Percentiles rank a stretch among this genome's conserved stretches.
Conservation (phyloP, 805 yeast genomes). For the Lipomyces japonicus region DNA sequence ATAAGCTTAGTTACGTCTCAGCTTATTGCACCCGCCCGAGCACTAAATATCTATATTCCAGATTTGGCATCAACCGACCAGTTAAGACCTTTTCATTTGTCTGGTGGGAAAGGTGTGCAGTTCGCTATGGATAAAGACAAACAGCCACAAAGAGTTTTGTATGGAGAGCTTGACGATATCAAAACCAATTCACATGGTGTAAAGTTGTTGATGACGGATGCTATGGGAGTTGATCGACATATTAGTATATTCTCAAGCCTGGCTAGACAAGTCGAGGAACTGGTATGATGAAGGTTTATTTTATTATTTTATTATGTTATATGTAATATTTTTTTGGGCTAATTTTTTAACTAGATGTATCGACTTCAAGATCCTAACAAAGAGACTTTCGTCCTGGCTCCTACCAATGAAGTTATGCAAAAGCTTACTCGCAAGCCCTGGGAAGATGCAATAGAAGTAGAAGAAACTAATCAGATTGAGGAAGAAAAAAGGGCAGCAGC, state of each 20-base stretch:
- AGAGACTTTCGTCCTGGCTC: slow-evolving; percentile 62
- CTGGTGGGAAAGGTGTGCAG: background rate
- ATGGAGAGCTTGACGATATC: slow-evolving; percentile 22
- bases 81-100: background rate
- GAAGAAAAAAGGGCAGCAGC: slow-evolving; percentile 49
- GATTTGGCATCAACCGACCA: background rate
- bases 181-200: slow-evolving; percentile 19
- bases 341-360: slow-evolving; percentile 18
- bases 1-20: too few relatives aligned
- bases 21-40: too few relatives aligned
- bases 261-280: slow-evolving; percentile 56
- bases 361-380: slow-evolving; percentile 47
- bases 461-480: slow-evolving; percentile 37
- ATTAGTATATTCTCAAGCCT: slow-evolving; percentile 66
- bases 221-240: slow-evolving; percentile 41
- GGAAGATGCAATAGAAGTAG: slow-evolving; percentile 65
- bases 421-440: slow-evolving; percentile 62
- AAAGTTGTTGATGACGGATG: slow-evolving; percentile 39
- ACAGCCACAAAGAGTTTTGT: slow-evolving; percentile 15
- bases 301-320: background rate
- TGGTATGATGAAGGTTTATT: slow-evolving; percentile 36
- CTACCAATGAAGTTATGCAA: slow-evolving; percentile 59
- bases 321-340: background rate
- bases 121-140: background rate
- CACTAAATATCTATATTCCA: background rate